Base-by-base conservation (phyloP, 768 basidiomycete genomes). In the Sarcomyxa edulis region DNA sequence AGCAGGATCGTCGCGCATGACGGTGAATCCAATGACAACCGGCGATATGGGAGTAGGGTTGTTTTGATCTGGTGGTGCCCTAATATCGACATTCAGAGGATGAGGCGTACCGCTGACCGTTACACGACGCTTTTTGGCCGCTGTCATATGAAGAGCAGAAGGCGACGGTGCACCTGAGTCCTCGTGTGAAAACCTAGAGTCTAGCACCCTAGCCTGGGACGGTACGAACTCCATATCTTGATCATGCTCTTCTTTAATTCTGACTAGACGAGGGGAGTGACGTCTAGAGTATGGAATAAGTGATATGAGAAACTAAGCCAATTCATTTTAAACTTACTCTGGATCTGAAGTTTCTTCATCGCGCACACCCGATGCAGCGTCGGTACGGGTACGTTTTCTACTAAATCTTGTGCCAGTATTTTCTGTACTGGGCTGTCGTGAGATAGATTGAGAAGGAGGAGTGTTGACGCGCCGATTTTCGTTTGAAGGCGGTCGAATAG, bases 191-290 rank as follows among this genome's bases (percentile, higher is more conserved):
- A 38, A 39, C 31, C 51, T 54, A 9, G 54, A 48, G 12, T 57
- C 54, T 1, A 42, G 40, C 0, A 43, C 12, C 9, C 47, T 46
- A 32, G 45, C 37, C 10, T 55, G 55, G 18, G 66, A 60, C 7
- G 68, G 61, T 2, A 70, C 60, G 12, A 62, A 52, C 16, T 61
- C 65, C 54, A 62, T 61, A 24, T 74, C 76, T 28, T 68, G 65
- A 46, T 81, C 78, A 32, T 69, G 64, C 54, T 84, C 82, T 48
- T 80, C 68, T 61, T 86, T 86, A 54, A 86, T 66, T 42, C 63
- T 69, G 35, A 75, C 58, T 18, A 62, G 45, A 16, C 57, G 56
- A 2, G 76, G 75, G 2, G 74, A 73, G 37, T 58, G 62, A 42
- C 63, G 69, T 29, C 62, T 66, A 45, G 44, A 55, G 41, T 23